Evolutionary conservation across 495 filamentous ascomycete genomes (phyloP).

Genomic region (Hypoxylon rickii): DNA sequence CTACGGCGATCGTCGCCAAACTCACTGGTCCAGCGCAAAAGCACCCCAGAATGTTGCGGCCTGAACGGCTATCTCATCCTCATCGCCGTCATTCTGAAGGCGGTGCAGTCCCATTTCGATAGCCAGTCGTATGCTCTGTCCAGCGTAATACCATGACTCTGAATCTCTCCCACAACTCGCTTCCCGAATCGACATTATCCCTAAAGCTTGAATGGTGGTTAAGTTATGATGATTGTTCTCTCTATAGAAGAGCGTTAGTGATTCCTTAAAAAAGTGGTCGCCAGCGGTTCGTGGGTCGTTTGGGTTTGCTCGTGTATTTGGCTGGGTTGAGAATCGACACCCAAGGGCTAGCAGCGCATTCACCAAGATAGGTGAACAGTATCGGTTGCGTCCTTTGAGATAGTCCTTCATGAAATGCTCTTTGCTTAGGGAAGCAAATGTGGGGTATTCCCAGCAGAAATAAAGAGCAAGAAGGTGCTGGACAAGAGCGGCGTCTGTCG

Average conservation of each 20-base stretch:
- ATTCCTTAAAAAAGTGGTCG: slow-evolving; percentile 73
- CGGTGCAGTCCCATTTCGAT: slow-evolving; percentile 69
- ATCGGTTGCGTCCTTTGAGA: slow-evolving; percentile 54
- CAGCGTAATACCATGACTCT: slow-evolving; percentile 69
- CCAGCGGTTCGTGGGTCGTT: slow-evolving; percentile 67
- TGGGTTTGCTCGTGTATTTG: slow-evolving; percentile 63
- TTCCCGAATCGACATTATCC: slow-evolving; percentile 73
- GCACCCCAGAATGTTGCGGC: slow-evolving; percentile 74
- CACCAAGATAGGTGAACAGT: slow-evolving; percentile 74
- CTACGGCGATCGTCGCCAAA: slow-evolving; percentile 4
- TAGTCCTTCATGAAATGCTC: slow-evolving; percentile 74
- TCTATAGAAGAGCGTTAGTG: slow-evolving; percentile 61
- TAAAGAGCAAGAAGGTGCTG: slow-evolving; percentile 70
- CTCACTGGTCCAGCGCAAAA: slow-evolving; percentile 72
- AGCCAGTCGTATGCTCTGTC: slow-evolving; percentile 66
- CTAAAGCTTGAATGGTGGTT: slow-evolving; percentile 78
- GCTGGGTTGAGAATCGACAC: slow-evolving; percentile 72
- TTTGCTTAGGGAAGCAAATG: slow-evolving; percentile 71
- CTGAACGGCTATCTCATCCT: slow-evolving; percentile 64
- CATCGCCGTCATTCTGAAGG: slow-evolving; percentile 46
- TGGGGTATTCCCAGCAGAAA: slow-evolving; percentile 83
- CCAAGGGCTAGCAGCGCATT: slow-evolving; percentile 75
- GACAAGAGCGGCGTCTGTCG: slow-evolving; percentile 60
- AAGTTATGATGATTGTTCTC: slow-evolving; percentile 62
- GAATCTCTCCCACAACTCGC: slow-evolving; percentile 66